Conservation (phyloP, 495 filamentous ascomycete genomes). For the Daldinia childiae region DNA sequence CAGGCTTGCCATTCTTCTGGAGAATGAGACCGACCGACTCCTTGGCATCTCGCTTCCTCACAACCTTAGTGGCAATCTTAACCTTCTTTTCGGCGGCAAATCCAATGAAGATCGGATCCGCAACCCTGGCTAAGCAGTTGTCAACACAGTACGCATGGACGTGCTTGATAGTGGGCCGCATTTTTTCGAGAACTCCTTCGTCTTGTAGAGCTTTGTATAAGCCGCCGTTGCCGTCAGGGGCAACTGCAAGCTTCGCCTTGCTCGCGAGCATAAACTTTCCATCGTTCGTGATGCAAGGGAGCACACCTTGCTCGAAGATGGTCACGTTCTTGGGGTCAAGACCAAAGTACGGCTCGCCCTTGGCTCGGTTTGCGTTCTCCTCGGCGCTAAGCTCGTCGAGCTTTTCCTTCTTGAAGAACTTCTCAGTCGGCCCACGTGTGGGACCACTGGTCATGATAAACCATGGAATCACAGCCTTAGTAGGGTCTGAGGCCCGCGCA, state of each 20-base stretch:
- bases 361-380: conserved; percentile 39
- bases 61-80: conserved; percentile 97
- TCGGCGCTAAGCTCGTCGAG: conserved; percentile 43
- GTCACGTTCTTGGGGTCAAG: conserved; percentile 83
- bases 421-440: conserved; percentile 89
- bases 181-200: conserved; percentile 84
- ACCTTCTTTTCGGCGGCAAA: conserved; percentile 89
- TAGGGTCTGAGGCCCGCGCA: conserved; percentile 68
- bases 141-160: conserved; percentile 98
- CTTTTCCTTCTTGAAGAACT: conserved; percentile 87
- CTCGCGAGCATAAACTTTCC: conserved; percentile 95
- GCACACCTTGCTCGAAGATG: conserved; percentile 96
- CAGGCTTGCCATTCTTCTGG: conserved; percentile 93
- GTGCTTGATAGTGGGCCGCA: conserved; percentile 93
- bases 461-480: conserved; percentile 85
- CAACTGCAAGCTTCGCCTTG: conserved; percentile 93
- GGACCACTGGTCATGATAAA: conserved; percentile 99
- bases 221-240: conserved; percentile 98
- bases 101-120: conserved; percentile 94
- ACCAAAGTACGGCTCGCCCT: conserved; percentile 74
- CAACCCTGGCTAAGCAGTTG: conserved; percentile 98
- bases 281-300: conserved; percentile 97
- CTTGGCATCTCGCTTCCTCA: conserved; percentile 96
- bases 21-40: conserved; percentile 97
- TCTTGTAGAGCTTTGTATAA: conserved; percentile 92